Percentiles rank a stretch among this genome's conserved stretches.
Evolutionary conservation across 768 basidiomycete genomes (phyloP).

Genomic region (Tylopilus rubrobrunneus): DNA sequence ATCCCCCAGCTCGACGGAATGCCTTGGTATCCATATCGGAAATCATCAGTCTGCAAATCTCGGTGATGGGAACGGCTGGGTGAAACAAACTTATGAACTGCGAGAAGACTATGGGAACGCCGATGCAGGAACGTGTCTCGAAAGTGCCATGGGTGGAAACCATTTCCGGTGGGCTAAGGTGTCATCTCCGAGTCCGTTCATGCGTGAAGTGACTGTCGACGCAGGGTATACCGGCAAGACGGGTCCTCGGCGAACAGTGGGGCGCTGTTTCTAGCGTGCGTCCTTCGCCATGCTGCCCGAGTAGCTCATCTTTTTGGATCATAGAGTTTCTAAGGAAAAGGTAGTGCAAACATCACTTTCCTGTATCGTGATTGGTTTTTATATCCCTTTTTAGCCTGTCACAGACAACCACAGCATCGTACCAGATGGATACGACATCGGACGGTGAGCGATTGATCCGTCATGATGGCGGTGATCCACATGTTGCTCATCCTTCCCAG

Average conservation of each 20-base stretch:
- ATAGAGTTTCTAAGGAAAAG: conserved; percentile 47
- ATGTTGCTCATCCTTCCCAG: conserved; percentile 15
- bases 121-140: conserved; percentile 39
- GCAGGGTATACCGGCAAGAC: conserved; percentile 53
- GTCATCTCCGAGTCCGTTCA: background rate
- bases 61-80: conserved; percentile 44
- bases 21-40: conserved; percentile 33
- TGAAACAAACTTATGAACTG: conserved; percentile 42
- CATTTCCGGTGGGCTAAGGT: conserved; percentile 38
- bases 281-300: background rate
- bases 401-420: conserved; percentile 38
- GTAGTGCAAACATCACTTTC: conserved; percentile 3
- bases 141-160: conserved; percentile 42
- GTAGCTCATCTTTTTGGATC: background rate
- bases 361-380: background rate
- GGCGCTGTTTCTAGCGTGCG: conserved; percentile 51
- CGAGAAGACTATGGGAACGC: conserved; percentile 39
- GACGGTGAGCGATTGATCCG: conserved; percentile 29
- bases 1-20: conserved; percentile 36
- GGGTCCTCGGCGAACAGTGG: conserved; percentile 45
- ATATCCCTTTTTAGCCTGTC: conserved; percentile 25
- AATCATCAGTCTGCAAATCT: conserved; percentile 38
- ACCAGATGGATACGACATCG: conserved; percentile 46
- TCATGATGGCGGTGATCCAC: background rate
- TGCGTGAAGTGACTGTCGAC: background rate